phyloP scores from a whole-genome alignment of 2,329 filamentous ascomycete species.

The Aureobasidium lini region DNA sequence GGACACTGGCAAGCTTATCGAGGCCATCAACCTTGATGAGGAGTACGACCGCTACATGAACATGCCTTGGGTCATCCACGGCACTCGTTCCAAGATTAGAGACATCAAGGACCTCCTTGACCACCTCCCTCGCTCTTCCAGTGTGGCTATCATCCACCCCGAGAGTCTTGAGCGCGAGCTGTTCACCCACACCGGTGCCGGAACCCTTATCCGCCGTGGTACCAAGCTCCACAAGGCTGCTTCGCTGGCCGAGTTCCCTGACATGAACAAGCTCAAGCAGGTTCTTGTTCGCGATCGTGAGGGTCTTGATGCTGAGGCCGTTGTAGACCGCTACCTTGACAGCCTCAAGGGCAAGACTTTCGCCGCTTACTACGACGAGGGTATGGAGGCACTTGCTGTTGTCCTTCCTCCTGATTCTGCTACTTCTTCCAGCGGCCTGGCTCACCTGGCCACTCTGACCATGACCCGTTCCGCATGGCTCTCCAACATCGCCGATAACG shows the following conservation, averaged over 20 bases:
- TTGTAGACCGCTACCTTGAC: slow-evolving; percentile 80
- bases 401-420: slow-evolving; percentile 67
- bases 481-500: slow-evolving; percentile 89
- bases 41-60: slow-evolving; percentile 90
- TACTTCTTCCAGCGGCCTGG: slow-evolving; percentile 54
- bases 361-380: slow-evolving; percentile 89
- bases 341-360: slow-evolving; percentile 71
- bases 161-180: slow-evolving; percentile 93
- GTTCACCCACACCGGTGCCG: slow-evolving; percentile 91
- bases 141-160: slow-evolving; percentile 95
- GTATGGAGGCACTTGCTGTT: slow-evolving; percentile 86
- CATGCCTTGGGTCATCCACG: slow-evolving; percentile 91
- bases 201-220: slow-evolving; percentile 84
- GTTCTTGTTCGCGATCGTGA: slow-evolving; percentile 76
- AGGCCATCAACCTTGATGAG: slow-evolving; percentile 92
- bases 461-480: slow-evolving; percentile 94
- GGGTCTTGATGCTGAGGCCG: slow-evolving; percentile 71
- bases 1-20: slow-evolving; percentile 90
- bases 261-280: slow-evolving; percentile 69
- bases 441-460: slow-evolving; percentile 81
- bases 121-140: slow-evolving; percentile 81
- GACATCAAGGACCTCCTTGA: slow-evolving; percentile 93
- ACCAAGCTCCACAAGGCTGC: slow-evolving; percentile 76
- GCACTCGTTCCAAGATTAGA: slow-evolving; percentile 92
- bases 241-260: slow-evolving; percentile 65